phyloP scores from a whole-genome alignment of 805 yeast species.

The Nakazawaea molendinolei region DNA sequence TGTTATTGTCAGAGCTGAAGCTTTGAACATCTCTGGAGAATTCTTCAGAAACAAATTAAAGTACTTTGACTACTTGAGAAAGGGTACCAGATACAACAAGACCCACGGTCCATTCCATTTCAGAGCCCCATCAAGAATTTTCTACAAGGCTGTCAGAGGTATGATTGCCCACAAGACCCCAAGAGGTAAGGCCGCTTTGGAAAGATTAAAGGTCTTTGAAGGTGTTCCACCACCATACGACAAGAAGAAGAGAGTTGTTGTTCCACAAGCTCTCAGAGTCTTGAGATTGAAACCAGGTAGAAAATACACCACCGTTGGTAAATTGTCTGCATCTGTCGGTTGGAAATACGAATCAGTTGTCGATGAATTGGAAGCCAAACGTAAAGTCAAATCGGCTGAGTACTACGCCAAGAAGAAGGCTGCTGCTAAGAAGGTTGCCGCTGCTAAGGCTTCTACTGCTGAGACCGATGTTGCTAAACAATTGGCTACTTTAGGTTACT shows the following conservation, averaged over 20 bases:
- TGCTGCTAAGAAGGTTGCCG: constrained; percentile 82
- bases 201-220: constrained; percentile 98
- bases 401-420: constrained; percentile 99
- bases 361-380: constrained; percentile 96
- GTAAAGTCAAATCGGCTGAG: constrained; percentile 98
- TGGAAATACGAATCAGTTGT: constrained; percentile 99
- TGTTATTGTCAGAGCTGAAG: constrained; percentile 96
- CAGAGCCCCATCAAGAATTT: constrained; percentile 99
- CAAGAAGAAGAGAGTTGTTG: constrained; percentile 99
- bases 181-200: constrained; percentile 99
- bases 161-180: constrained; percentile 99
- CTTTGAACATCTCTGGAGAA: constrained; percentile 98
- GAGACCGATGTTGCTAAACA: constrained; percentile 86
- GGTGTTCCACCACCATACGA: constrained; percentile 99
- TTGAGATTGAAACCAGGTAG: constrained; percentile 99
- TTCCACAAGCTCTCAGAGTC: constrained; percentile 99
- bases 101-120: constrained; percentile 99
- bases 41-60: constrained; percentile 99
- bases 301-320: constrained; percentile 98
- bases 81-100: constrained; percentile 98
- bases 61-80: constrained; percentile 99
- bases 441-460: constrained; percentile 84
- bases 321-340: constrained; percentile 94
- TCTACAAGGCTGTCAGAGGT: constrained; percentile 99
- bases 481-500: constrained; percentile 97